These are phyloP conservation scores for Rubus parviflorus DNA, from an alignment of 306 rosid genomes.

Conservation along the genomic window DNA sequence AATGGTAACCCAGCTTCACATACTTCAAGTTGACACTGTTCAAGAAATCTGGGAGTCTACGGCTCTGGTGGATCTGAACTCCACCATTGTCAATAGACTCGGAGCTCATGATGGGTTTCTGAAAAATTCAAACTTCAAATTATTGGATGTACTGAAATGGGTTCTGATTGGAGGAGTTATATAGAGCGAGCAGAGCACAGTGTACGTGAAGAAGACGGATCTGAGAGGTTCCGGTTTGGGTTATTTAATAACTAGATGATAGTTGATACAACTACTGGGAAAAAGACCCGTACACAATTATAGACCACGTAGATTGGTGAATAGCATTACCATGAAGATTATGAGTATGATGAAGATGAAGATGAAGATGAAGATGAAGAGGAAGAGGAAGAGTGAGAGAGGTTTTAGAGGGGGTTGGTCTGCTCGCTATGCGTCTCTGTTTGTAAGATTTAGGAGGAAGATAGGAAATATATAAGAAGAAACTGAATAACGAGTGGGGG, in stretches of 20 bases:
- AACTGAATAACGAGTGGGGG: background rate
- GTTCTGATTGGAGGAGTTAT: background rate
- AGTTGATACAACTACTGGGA: conserved; percentile 15
- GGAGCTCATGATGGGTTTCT: conserved; percentile 32
- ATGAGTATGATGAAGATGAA: background rate
- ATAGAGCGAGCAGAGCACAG: background rate
- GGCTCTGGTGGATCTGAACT: conserved; percentile 45
- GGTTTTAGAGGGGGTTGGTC: conserved; percentile 8
- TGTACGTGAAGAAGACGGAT: conserved; percentile 1
- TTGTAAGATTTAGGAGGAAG: background rate
- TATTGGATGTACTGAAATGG: background rate
- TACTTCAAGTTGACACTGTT: conserved; percentile 58
- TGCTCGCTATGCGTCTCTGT: conserved; percentile 6
- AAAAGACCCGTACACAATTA: conserved; percentile 1
- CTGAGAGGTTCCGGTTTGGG: conserved; percentile 7
- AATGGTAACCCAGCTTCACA: conserved; percentile 58
- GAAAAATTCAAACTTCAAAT: background rate
- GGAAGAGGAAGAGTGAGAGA: background rate
- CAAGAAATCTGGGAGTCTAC: conserved; percentile 48
- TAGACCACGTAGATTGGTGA: conserved; percentile 5
- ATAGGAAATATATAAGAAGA: background rate
- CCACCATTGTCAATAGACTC: conserved; percentile 15
- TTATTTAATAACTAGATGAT: conserved; percentile 15
- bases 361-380: background rate
- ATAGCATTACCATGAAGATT: background rate